phyloP scores from a whole-genome alignment of 1,139 yeast species.

The Scheffersomyces titani region DNA sequence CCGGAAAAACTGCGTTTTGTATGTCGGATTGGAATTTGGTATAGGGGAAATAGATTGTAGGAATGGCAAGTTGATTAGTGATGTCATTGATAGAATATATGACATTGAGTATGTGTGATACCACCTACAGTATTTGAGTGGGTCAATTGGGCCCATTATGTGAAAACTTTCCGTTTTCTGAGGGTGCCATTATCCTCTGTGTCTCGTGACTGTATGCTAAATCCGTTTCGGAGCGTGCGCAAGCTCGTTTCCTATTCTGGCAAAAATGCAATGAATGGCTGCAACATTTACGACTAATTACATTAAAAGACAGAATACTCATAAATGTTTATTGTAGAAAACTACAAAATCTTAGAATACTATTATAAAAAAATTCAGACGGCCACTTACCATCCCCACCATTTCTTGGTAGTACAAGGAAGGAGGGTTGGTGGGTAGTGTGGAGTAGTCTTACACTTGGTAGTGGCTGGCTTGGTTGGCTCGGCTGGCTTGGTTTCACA shows the following conservation, averaged over 20 bases:
- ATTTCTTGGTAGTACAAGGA: background rate
- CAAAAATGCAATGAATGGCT: background rate
- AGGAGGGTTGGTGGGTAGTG: background rate
- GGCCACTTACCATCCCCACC: background rate
- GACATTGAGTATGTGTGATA: too few species aligned
- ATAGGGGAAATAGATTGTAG: background rate
- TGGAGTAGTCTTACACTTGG: background rate
- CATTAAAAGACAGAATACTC: background rate
- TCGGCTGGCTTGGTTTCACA: background rate
- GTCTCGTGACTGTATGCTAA: background rate
- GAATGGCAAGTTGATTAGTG: background rate
- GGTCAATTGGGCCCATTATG: too few species aligned
- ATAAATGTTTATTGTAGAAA: too few species aligned
- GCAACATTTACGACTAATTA: background rate
- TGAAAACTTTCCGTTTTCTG: too few species aligned
- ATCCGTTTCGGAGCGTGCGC: background rate
- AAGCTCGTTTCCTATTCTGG: background rate
- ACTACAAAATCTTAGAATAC: background rate
- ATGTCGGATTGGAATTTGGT: background rate
- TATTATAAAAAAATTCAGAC: too few species aligned
- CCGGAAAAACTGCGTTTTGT: background rate
- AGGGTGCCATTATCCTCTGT: background rate
- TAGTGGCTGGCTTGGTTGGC: background rate
- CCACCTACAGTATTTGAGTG: too few species aligned
- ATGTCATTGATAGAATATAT: background rate